Base-by-base conservation (phyloP, 306 rosid genomes). In the Corylus americana region DNA sequence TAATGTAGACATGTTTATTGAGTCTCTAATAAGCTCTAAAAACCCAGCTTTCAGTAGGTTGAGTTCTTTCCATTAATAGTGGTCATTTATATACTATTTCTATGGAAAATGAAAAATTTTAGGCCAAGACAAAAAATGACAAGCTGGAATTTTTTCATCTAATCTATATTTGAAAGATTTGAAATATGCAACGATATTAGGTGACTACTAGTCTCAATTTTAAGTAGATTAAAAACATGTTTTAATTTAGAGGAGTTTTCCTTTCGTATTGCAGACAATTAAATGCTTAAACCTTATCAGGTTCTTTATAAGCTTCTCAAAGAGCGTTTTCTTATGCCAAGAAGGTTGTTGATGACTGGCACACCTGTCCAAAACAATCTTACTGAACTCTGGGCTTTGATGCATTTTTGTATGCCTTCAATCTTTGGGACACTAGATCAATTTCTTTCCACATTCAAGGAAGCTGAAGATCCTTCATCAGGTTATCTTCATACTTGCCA, bases 341-440 rank as follows among this genome's bases (percentile, higher is more conserved):
- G 98, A 80, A 88, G 95, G 64, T 84, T 94, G 87, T 76, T 94
- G 91, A 88, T 94, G 93, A 94, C 97, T 74, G 98, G 98, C 69
- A 94, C 98, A 12, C 98, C 98, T 75, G 90, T 94, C 77, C 97
- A 94, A 83, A 94, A 94, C 85, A 90, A 89, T 78, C 93, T 94
- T 55, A 83, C 90, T 69, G 98, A 94, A 88, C 89, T 94, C 70
- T 94, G 98, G 98, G 92, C 98, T 3, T 83, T 94, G 89, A 81
- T 91, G 92, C 78, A 87, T 80, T 91, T 94, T 76, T 94, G 97
- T 85, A 91, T 94, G 98, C 98, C 98, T 78, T 87, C 91, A 70
- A 85, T 92, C 82, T 94, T 92, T 78, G 97, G 97, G 69, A 78
- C 90, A 81, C 86, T 83, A 75, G 91, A 88, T 51, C 88, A 92